Conservation (phyloP, 2,329 filamentous ascomycete genomes). For the Claviceps capensis region DNA sequence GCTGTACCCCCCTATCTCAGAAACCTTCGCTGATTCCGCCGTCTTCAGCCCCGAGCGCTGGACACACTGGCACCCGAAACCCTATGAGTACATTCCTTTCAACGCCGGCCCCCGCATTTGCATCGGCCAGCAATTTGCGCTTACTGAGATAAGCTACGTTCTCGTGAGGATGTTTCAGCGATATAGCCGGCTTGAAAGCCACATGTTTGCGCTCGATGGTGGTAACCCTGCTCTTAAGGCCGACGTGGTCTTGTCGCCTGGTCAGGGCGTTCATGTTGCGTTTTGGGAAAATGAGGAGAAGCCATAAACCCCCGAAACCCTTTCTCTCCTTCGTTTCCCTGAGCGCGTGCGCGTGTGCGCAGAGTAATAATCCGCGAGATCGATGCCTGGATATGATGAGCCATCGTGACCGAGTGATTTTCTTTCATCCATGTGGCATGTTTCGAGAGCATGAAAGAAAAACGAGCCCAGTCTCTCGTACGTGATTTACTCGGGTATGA, state of each 20-base stretch:
- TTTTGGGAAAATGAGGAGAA: constrained; percentile 34
- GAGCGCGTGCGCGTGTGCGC: no score
- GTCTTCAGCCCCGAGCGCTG: constrained; percentile 36
- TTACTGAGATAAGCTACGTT: constrained; percentile 50
- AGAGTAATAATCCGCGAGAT: no score
- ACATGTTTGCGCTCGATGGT: constrained; percentile 40
- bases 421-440: no score
- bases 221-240: constrained; percentile 40
- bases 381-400: no score
- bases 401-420: no score
- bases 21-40: constrained; percentile 21
- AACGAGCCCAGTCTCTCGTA: not conserved
- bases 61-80: constrained; percentile 35
- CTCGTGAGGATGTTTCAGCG: constrained; percentile 59
- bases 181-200: constrained; percentile 48
- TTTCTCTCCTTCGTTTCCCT: not conserved
- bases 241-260: constrained; percentile 47
- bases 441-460: not conserved
- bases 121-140: constrained; percentile 45
- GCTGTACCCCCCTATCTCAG: constrained; percentile 31
- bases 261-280: constrained; percentile 42
- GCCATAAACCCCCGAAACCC: not conserved
- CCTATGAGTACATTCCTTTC: constrained; percentile 42
- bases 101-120: constrained; percentile 39
- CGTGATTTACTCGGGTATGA: not conserved